phyloP scores from a whole-genome alignment of 208 protist genomes.

The Wallacemonas sp. region DNA sequence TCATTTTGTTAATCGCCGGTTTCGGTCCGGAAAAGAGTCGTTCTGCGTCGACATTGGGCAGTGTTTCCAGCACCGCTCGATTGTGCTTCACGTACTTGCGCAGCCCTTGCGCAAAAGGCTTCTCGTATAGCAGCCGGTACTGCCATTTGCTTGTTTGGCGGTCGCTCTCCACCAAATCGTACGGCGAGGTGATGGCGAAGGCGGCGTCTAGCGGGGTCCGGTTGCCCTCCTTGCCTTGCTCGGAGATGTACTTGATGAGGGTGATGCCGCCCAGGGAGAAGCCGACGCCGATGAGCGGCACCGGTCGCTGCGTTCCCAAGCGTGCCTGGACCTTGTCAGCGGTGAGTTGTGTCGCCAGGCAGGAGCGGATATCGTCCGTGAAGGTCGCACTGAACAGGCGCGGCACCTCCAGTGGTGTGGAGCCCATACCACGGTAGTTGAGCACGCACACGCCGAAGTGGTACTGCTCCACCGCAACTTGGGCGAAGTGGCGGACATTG shows the following conservation, averaged over 20 bases:
- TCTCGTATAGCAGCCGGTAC: constrained; percentile 16
- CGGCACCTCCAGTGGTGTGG: constrained; percentile 44
- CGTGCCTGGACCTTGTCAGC: constrained; percentile 24
- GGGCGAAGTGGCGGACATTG: constrained; percentile 18
- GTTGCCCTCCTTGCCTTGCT: constrained; percentile 17
- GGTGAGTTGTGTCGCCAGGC: constrained; percentile 23
- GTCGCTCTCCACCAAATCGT: constrained; percentile 13
- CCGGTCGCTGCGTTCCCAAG: constrained; percentile 3
- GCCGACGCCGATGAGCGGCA: constrained; percentile 25
- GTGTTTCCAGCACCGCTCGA: constrained; percentile 10
- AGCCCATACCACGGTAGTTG: constrained; percentile 53
- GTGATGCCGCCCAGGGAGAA: constrained; percentile 32
- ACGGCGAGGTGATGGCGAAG: constrained; percentile 27
- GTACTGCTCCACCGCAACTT: background rate
- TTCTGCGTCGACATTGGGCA: constrained; percentile 19
- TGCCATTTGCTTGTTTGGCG: constrained; percentile 2
- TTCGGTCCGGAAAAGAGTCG: constrained; percentile 12
- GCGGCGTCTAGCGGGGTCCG: constrained; percentile 11
- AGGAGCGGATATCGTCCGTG: constrained; percentile 48
- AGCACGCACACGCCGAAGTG: constrained; percentile 34
- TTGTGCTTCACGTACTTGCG: constrained; percentile 24
- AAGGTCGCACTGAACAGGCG: constrained; percentile 47
- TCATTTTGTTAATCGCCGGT: constrained; percentile 7
- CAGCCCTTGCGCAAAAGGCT: constrained; percentile 10
- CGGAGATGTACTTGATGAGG: constrained; percentile 28